A percentile compares a stretch with the other conserved stretches of the same genome.
These are phyloP conservation scores for Botrytis medusae DNA, from an alignment of 2,329 filamentous ascomycete species.

Conservation along the genomic window DNA sequence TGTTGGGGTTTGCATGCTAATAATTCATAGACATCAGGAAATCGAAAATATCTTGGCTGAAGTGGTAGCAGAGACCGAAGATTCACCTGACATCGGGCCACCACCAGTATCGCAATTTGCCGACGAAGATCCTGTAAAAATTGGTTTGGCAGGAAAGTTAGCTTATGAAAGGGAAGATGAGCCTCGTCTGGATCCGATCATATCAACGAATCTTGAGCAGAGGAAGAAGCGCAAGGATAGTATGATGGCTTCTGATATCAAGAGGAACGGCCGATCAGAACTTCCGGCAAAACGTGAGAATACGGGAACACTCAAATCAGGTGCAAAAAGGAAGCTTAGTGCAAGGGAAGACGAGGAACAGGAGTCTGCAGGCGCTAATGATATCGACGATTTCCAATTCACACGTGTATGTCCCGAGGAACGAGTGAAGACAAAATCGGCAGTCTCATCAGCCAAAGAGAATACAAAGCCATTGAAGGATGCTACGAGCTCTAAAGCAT, in stretches of 20 bases:
- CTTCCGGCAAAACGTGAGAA: conserved; percentile 24
- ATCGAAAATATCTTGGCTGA: conserved; percentile 33
- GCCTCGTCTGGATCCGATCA: conserved; percentile 29
- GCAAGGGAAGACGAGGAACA: conserved; percentile 54
- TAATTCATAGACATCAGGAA: conserved; percentile 35
- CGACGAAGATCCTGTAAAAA: conserved; percentile 55
- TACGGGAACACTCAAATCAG: conserved; percentile 45
- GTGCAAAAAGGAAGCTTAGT: conserved; percentile 59
- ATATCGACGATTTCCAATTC: conserved; percentile 35
- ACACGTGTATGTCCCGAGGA: conserved; percentile 38
- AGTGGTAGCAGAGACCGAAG: conserved; percentile 43
- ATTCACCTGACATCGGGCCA: conserved; percentile 69
- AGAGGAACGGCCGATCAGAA: conserved; percentile 24
- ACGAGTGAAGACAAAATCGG: conserved; percentile 24
- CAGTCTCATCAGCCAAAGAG: conserved; percentile 16
- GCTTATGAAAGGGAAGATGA: conserved; percentile 26
- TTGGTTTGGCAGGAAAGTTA: conserved; percentile 47
- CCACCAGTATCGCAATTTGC: conserved; percentile 59
- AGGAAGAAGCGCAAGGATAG: conserved; percentile 40
- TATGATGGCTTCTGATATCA: conserved; percentile 26
- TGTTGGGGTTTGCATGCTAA: conserved; percentile 22
- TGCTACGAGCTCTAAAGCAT: conserved; percentile 27
- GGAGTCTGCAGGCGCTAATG: conserved; percentile 38
- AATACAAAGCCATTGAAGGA: conserved; percentile 25
- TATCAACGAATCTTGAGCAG: conserved; percentile 40